phyloP scores from a whole-genome alignment of 2,329 filamentous ascomycete genomes.

The Dactylellina cionopaga region DNA sequence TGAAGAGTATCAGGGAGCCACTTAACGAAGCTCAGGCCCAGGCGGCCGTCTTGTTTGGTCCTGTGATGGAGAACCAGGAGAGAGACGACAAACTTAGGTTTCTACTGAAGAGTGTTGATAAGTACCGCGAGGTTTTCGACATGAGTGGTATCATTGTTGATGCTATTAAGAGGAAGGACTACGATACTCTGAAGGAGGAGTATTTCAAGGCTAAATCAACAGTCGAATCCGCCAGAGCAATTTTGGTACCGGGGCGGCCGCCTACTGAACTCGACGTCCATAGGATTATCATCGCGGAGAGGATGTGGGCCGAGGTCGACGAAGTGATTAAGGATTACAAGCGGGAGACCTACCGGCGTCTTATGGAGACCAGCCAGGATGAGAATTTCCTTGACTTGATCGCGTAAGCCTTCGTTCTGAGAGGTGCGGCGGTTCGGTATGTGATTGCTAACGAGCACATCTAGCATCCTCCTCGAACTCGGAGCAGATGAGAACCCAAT shows the following conservation, averaged over 20 bases:
- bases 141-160: conserved; percentile 80
- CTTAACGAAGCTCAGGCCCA: conserved; percentile 90
- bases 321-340: conserved; percentile 88
- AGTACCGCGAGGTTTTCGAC: conserved; percentile 83
- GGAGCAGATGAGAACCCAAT: conserved; percentile 96
- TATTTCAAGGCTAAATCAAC: conserved; percentile 85
- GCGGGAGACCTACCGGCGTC: conserved; percentile 83
- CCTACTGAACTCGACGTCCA: conserved; percentile 83
- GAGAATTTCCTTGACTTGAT: conserved; percentile 93
- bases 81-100: conserved; percentile 87
- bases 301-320: conserved; percentile 95
- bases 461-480: conserved; percentile 79
- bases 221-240: conserved; percentile 77
- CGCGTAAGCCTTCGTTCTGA: conserved; percentile 59
- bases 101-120: conserved; percentile 78
- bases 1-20: conserved; percentile 86
- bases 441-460: neutral
- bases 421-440: too few relatives aligned
- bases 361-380: conserved; percentile 69
- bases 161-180: conserved; percentile 88
- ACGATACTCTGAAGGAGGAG: conserved; percentile 85
- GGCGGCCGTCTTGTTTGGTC: conserved; percentile 97
- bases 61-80: conserved; percentile 87
- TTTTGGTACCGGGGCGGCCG: conserved; percentile 69
- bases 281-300: conserved; percentile 84